These are phyloP conservation scores for Serendipita indica DNA, from an alignment of 768 basidiomycete species.

Conservation along the genomic window DNA sequence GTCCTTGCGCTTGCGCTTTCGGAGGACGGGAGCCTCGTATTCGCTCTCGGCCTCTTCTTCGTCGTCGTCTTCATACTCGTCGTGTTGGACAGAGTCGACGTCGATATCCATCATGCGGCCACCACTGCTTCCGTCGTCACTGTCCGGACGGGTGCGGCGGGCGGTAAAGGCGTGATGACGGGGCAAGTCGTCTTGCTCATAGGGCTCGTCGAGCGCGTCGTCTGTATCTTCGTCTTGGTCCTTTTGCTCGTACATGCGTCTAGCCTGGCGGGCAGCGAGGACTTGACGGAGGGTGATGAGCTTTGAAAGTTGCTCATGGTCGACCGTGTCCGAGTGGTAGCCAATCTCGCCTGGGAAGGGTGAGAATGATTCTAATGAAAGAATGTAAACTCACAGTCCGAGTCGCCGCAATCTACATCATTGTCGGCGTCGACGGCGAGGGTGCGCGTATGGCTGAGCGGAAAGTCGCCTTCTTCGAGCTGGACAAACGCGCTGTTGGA, in stretches of 20 bases:
- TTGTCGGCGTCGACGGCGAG: slow-evolving; percentile 8
- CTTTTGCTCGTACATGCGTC: neutral
- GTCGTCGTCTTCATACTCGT: slow-evolving; percentile 3
- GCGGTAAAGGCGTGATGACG: neutral
- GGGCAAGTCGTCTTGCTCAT: slow-evolving; percentile 4
- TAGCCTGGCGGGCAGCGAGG: neutral
- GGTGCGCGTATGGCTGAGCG: slow-evolving; percentile 7
- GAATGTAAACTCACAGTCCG: slow-evolving; percentile 4
- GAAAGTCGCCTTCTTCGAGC: slow-evolving; percentile 7
- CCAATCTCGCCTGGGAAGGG: slow-evolving; percentile 9
- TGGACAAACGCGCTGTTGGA: neutral
- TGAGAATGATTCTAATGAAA: neutral
- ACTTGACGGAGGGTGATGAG: slow-evolving; percentile 5
- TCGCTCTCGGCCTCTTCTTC: slow-evolving; percentile 8
- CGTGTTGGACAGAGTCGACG: neutral
- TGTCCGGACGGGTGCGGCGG: neutral
- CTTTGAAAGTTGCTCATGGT: neutral
- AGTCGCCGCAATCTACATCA: slow-evolving; percentile 7
- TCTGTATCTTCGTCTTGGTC: slow-evolving; percentile 7
- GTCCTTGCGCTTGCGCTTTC: slow-evolving; percentile 8
- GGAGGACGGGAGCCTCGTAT: slow-evolving; percentile 7
- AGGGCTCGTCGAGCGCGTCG: slow-evolving; percentile 9
- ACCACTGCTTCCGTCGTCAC: slow-evolving; percentile 1
- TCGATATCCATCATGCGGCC: neutral
- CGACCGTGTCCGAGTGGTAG: slow-evolving; percentile 5